Conservation (phyloP, 441 rosid genomes). For the Eutrema salsugineum region DNA sequence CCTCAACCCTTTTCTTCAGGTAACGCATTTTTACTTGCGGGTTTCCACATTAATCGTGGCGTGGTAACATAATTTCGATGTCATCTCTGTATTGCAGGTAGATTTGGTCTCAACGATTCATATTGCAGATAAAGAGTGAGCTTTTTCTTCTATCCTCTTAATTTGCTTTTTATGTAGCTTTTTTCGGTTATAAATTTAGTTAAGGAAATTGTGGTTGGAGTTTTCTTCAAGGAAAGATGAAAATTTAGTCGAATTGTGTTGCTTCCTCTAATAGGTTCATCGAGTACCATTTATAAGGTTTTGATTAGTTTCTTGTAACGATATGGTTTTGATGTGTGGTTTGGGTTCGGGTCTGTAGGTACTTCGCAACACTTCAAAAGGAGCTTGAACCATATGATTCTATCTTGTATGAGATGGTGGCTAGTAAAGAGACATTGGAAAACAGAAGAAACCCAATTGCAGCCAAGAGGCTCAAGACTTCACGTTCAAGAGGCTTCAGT, state of each 20-base stretch:
- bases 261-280: neutral
- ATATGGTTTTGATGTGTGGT: neutral
- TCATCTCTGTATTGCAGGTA: slow-evolving; percentile 42
- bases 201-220: neutral
- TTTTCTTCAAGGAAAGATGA: too few species aligned
- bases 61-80: neutral
- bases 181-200: too few species aligned
- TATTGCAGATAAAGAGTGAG: slow-evolving; percentile 92
- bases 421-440: slow-evolving; percentile 79
- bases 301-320: neutral
- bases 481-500: slow-evolving; percentile 68
- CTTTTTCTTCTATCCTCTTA: neutral
- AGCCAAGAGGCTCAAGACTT: slow-evolving; percentile 46
- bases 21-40: neutral
- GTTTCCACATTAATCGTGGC: neutral
- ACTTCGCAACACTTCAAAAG: slow-evolving; percentile 74
- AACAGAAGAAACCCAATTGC: slow-evolving; percentile 50
- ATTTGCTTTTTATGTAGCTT: neutral
- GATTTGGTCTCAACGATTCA: slow-evolving; percentile 96
- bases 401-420: slow-evolving; percentile 91
- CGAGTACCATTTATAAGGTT: neutral
- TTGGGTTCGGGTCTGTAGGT: slow-evolving; percentile 39
- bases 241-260: neutral
- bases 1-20: slow-evolving; percentile 79
- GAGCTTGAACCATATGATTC: slow-evolving; percentile 81